Base-by-base conservation (phyloP, 768 basidiomycete genomes). In the Dictyophora rubrovolvata region DNA sequence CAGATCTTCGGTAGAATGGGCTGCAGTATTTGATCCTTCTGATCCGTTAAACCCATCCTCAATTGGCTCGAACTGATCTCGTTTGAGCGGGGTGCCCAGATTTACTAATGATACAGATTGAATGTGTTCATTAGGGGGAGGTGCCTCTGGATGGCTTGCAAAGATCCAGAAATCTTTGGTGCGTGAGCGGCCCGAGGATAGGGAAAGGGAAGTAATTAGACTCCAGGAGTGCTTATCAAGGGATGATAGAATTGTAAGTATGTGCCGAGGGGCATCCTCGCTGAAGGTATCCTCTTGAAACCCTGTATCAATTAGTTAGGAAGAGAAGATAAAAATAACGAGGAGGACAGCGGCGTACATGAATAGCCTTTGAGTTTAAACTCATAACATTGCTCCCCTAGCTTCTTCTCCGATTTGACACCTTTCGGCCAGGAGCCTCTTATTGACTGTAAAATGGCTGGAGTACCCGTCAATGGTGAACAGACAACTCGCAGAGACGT, bases 311-410 rank as follows among this genome's bases (percentile, higher is more conserved):
- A 63, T 12, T 11, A 51, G 47, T 63, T 62, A 59, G 22, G 50
- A 34, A 48, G 12, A 67, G 59, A 63, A 61, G 61, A 57, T 56
- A 58, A 59, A 28, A 59, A 58, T 54, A 63, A 63, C 46, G 60
- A 33, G 57, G 56, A 60, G 62, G 54, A 42, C 4, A 10, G 34
- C 16, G 33, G 10, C 37, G 35, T 67, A 88, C 88, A 87, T 74
- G 79, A 83, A 67, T 89, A 89, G 21, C 87, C 88, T 65, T 87
- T 87, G 54, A 89, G 73, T 69, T 86, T 89, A 72, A 89, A 89
- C 68, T 89, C 87, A 67, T 81, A 89, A 49, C 61, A 63, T 58
- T 80, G 80, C 23, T 85, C 81, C 4, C 79, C 84, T 1, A 88
- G 75, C 65, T 86, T 89, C 74, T 83, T 87, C 69, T 89, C 87